These are phyloP conservation scores for Cryptosporidium ryanae DNA, from an alignment of 169 alveolate genomes.

Conservation along the genomic window DNA sequence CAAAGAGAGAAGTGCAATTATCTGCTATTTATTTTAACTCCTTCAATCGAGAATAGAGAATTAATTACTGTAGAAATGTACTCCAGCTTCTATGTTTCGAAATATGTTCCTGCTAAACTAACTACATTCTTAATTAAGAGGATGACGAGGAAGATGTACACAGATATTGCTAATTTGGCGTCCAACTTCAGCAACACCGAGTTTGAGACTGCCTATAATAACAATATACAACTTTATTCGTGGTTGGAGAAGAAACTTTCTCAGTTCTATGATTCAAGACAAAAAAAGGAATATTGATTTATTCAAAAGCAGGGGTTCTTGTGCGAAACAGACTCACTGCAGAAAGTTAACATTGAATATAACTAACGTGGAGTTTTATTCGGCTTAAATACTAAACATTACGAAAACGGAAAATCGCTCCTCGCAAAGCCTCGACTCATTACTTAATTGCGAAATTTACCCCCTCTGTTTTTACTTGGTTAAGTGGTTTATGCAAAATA, in stretches of 20 bases:
- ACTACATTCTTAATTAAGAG: slow-evolving; percentile 52
- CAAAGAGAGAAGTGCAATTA: slow-evolving; percentile 70
- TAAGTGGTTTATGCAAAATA: too few relatives aligned
- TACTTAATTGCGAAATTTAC: too few relatives aligned
- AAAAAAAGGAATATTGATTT: neutral
- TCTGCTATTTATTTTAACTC: slow-evolving; percentile 48
- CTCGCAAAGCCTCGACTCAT: too few relatives aligned
- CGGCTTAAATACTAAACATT: neutral
- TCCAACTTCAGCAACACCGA: slow-evolving; percentile 37
- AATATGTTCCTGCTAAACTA: slow-evolving; percentile 46
- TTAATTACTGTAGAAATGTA: slow-evolving; percentile 58
- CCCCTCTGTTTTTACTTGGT: too few relatives aligned
- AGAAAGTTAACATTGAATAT: too few relatives aligned
- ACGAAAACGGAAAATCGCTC: too few relatives aligned
- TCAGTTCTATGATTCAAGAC: slow-evolving; percentile 21
- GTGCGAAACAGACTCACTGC: too few relatives aligned
- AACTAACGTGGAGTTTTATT: neutral
- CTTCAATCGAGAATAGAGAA: slow-evolving; percentile 1
- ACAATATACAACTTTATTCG: slow-evolving; percentile 40
- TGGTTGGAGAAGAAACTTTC: slow-evolving; percentile 59
- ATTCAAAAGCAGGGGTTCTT: too few relatives aligned
- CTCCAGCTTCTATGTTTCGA: slow-evolving; percentile 41
- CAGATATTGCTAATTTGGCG: slow-evolving; percentile 56
- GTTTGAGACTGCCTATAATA: slow-evolving; percentile 56
- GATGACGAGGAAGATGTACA: slow-evolving; percentile 66